Evolutionary conservation across 2,329 filamentous ascomycete species (phyloP), one percentile per base, ranked within the genome.

Genomic region (Monascus ruber): DNA sequence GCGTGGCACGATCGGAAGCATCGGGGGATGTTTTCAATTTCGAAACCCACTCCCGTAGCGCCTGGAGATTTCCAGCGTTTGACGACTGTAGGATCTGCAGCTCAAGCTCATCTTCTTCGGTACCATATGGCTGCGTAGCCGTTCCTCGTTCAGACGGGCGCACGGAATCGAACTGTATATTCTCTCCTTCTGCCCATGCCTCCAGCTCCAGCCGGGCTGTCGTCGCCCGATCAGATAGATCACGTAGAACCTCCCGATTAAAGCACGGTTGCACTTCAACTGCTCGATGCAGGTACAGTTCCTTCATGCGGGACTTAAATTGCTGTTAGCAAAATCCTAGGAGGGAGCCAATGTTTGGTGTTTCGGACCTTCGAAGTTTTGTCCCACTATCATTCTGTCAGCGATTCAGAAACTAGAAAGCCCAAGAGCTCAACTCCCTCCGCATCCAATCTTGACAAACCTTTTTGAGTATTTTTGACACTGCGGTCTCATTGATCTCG

Each of bases 391-490:
- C 42, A 34, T 26, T 38, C 9, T 37, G 49, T 55, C 41, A 55
- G 50, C 46, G 11, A 46, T 43, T 10, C 33, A 11, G 41, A 42
- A 42, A 24, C 41, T 37, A 52, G 46, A 41, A 38, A 39, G 31
- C 31, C 36, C 38, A 35, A 31, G 29, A 38, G 7, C 11, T 34
- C 7, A 7, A 6, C n/a, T 34, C n/a, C 7, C 6, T 34, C 29
- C 5, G 26, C 17, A 33, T 11, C 41, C 27, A 29, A 33, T 34
- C 37, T 40, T 10, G 42, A 60, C 69, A 44, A 56, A 79, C 77
- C 74, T 98, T 98, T 68, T 98, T 98, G 47, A 98, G 69, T 43
- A 98, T 98, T 64, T 98, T 98, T 26, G 89, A 95, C 61, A 96
- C 95, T 10, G 88, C 91, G 1, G 86, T 95, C 55, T 91, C 89